A percentile compares a stretch with the other conserved stretches of the same genome.
These are phyloP conservation scores for Anthracocystis walkeri DNA, from an alignment of 1,284 basidiomycete genomes.

Conservation along the genomic window DNA sequence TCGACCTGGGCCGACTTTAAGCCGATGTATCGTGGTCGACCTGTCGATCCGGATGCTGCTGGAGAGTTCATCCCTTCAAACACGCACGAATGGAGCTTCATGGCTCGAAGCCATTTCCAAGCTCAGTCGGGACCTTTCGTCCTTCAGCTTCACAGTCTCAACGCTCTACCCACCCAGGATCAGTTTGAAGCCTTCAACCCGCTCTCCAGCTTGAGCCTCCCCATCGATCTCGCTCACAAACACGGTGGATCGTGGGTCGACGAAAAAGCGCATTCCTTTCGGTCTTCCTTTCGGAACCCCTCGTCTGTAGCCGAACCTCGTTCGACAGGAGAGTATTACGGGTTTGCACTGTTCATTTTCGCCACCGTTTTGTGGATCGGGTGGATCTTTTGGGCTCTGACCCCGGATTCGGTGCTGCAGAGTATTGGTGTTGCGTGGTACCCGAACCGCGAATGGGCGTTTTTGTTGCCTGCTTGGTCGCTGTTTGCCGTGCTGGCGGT, in stretches of 20 bases:
- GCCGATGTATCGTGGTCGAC: slow-evolving; percentile 71
- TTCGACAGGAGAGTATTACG: slow-evolving; percentile 53
- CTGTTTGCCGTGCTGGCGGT: slow-evolving; percentile 50
- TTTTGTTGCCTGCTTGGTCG: slow-evolving; percentile 56
- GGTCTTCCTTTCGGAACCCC: slow-evolving; percentile 10
- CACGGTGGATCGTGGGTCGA: slow-evolving; percentile 18
- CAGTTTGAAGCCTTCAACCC: slow-evolving; percentile 8
- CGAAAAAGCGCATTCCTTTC: slow-evolving; percentile 41
- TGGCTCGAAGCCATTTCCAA: slow-evolving; percentile 61
- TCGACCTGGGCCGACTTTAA: slow-evolving; percentile 71
- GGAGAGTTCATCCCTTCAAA: slow-evolving; percentile 40
- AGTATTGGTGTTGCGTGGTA: slow-evolving; percentile 58
- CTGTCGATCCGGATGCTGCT: slow-evolving; percentile 55
- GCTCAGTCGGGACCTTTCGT: slow-evolving; percentile 52
- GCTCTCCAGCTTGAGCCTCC: not conserved
- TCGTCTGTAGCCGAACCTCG: slow-evolving; percentile 13
- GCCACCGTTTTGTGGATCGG: slow-evolving; percentile 51
- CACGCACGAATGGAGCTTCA: slow-evolving; percentile 58
- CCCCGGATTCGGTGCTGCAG: slow-evolving; percentile 43
- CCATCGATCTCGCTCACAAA: not conserved
- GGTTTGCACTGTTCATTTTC: slow-evolving; percentile 61
- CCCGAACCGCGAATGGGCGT: slow-evolving; percentile 62
- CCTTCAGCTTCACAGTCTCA: slow-evolving; percentile 42
- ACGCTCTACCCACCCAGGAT: slow-evolving; percentile 19
- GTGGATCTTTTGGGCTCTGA: slow-evolving; percentile 54